Conservation (phyloP, 257 asterid species). For the Solanum ossicruentum region DNA sequence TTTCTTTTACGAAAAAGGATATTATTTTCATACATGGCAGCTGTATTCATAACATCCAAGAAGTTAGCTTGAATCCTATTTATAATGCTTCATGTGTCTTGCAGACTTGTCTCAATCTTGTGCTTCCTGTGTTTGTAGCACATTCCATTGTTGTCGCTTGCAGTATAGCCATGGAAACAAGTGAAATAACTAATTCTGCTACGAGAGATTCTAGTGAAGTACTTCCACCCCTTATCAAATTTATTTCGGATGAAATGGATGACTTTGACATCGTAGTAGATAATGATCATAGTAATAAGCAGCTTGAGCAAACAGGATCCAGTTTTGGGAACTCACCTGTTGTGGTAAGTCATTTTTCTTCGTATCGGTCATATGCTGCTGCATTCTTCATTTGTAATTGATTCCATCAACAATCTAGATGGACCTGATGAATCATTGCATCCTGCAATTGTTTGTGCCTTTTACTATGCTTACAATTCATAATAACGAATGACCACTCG, state of each 20-base stretch:
- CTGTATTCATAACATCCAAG: constrained; percentile 8
- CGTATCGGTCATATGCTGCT: neutral
- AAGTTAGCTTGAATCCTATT: neutral
- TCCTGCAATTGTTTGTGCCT: neutral
- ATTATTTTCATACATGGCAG: constrained; percentile 9
- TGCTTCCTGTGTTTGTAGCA: neutral
- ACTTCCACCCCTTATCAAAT: constrained; percentile 38
- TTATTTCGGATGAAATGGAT: constrained; percentile 29
- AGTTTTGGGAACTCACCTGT: constrained; percentile 1
- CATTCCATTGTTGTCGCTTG: neutral
- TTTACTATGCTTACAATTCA: neutral
- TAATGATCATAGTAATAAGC: neutral
- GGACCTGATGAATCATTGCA: neutral
- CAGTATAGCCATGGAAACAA: constrained; percentile 15
- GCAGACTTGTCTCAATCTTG: neutral
- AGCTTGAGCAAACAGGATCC: neutral
- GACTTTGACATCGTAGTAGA: constrained; percentile 32
- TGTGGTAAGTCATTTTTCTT: constrained; percentile 7
- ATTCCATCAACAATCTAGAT: neutral
- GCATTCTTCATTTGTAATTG: neutral
- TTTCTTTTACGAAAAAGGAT: neutral
- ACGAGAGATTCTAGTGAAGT: constrained; percentile 3
- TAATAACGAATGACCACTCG: neutral
- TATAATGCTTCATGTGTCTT: neutral
- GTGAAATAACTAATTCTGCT: neutral